phyloP scores from a whole-genome alignment of 1,284 basidiomycete species.

The Cryptococcus sp. region DNA sequence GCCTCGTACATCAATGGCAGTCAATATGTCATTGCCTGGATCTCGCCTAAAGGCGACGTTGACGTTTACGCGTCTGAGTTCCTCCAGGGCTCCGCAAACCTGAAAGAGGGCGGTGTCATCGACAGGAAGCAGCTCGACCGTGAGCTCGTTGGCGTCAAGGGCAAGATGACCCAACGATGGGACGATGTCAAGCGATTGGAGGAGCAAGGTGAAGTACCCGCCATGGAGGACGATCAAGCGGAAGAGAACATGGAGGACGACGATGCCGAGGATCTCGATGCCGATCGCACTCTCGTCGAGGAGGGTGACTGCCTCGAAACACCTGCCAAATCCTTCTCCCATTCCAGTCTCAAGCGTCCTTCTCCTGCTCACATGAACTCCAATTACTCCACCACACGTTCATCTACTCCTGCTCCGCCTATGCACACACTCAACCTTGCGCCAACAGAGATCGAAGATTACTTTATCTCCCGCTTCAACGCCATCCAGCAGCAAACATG shows the following conservation, averaged over 20 bases:
- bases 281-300: conserved; percentile 43
- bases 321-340: conserved; percentile 8
- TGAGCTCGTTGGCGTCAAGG: conserved; percentile 38
- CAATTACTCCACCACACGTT: conserved; percentile 25
- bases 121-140: conserved; percentile 44
- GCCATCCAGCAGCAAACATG: conserved; percentile 57
- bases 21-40: conserved; percentile 59
- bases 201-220: conserved; percentile 29
- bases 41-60: conserved; percentile 58
- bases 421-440: conserved; percentile 38
- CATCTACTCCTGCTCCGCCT: conserved; percentile 30
- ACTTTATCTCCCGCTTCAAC: conserved; percentile 48
- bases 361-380: conserved; percentile 24
- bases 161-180: conserved; percentile 39
- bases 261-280: conserved; percentile 31
- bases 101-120: conserved; percentile 41
- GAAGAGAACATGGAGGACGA: conserved; percentile 21
- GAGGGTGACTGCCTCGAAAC: conserved; percentile 17
- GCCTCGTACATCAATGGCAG: conserved; percentile 57
- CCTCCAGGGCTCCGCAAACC: conserved; percentile 36
- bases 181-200: conserved; percentile 36
- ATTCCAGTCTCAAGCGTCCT: conserved; percentile 6
- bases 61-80: conserved; percentile 58
- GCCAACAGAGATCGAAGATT: conserved; percentile 35
- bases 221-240: conserved; percentile 29